Conservation (phyloP, 1,284 basidiomycete species). For the Hymenochaete sp. region DNA sequence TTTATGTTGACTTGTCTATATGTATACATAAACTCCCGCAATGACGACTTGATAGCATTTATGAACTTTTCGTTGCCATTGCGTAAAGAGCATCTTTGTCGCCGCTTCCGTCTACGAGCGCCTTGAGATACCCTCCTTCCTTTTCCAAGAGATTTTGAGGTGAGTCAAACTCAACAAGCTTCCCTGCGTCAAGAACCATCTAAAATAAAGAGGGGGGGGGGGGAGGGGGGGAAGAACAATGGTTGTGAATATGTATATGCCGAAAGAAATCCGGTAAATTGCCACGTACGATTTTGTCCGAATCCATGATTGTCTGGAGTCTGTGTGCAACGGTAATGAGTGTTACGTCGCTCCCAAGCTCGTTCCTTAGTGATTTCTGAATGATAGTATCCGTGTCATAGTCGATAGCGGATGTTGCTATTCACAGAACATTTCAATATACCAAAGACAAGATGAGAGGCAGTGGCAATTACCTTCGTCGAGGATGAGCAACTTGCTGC, state of each 20-base stretch:
- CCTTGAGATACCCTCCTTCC: conserved; percentile 35
- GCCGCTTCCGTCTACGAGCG: conserved; percentile 38
- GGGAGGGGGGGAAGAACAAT: background rate
- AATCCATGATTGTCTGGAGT: conserved; percentile 61
- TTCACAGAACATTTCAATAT: conserved; percentile 33
- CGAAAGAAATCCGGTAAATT: background rate
- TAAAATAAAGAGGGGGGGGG: too few relatives aligned
- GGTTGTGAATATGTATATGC: background rate
- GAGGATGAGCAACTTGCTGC: conserved; percentile 30
- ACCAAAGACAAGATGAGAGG: background rate
- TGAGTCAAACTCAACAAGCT: conserved; percentile 35
- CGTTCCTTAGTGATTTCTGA: conserved; percentile 31
- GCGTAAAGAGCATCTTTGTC: conserved; percentile 30
- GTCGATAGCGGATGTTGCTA: conserved; percentile 28
- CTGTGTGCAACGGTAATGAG: conserved; percentile 68
- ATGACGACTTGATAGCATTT: background rate
- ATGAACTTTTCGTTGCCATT: conserved; percentile 23
- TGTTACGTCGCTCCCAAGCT: conserved; percentile 51
- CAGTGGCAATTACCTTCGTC: conserved; percentile 25
- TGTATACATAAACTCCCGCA: too few relatives aligned
- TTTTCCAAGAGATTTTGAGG: conserved; percentile 43
- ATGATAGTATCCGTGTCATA: conserved; percentile 43
- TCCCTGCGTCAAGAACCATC: conserved; percentile 32
- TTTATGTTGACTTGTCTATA: background rate
- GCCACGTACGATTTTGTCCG: conserved; percentile 40